Evolutionary conservation across 2,329 filamentous ascomycete genomes (phyloP), one percentile per base, ranked within the genome.

Genomic region (Claviceps digitariae): DNA sequence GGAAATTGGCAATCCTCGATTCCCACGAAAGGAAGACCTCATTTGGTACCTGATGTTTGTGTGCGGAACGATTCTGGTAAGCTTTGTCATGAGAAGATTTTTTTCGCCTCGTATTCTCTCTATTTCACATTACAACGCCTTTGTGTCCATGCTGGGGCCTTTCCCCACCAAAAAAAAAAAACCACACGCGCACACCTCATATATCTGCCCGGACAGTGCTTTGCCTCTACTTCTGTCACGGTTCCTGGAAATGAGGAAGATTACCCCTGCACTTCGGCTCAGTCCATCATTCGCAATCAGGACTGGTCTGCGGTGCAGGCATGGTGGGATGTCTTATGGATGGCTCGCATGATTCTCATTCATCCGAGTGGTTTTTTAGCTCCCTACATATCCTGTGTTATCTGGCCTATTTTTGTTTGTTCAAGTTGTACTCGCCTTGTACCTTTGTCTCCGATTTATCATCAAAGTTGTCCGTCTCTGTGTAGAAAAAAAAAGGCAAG

Each of bases 171-270:
- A 45, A 25, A 31, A 5, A 34, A 45, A 27, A 48, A 36, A 29
- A 12, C 54, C 31, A 34, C 5, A 34, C 31, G 12, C 57, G 55
- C 31, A 67, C 72, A 53, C 70, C 77, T 79, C 76, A 74, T 74
- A 76, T 82, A 86, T 86, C 84, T 88, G 84, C 84, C 84, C 84
- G 84, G 78, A 81, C 84, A 86, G 84, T 75, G 75, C 65, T 64
- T 58, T 69, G 71, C 77, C 71, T 68, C 69, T 64, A 78, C 84
- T 81, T 75, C 83, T 87, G 83, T 84, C 77, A 75, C 84, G 84
- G 84, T 88, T 88, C 84, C 84, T 88, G 83, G 74, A 86, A 82
- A 71, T 75, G 84, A 88, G 84, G 84, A 77, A 88, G 83, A 88
- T 80, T 74, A 79, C 82, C 84, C 83, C 78, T 81, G 74, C 78